These are phyloP conservation scores for Zalaria sp. DNA, from an alignment of 2,329 filamentous ascomycete genomes.

Conservation along the genomic window DNA sequence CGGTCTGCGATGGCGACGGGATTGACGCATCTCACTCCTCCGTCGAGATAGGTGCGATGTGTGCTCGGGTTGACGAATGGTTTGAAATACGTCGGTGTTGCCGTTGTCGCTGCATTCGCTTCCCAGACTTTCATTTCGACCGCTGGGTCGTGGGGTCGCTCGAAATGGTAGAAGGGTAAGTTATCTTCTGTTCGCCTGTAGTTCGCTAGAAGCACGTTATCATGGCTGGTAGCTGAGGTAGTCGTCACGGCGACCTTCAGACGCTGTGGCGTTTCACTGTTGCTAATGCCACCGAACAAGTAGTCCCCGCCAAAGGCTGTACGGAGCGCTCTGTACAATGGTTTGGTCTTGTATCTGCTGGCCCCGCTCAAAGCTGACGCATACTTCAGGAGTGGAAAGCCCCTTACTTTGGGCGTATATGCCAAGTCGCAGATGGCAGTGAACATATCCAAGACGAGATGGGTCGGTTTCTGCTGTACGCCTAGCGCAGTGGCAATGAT, in stretches of 20 bases:
- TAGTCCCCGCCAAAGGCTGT: conserved; percentile 22
- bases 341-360: conserved; percentile 19
- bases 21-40: conserved; percentile 36
- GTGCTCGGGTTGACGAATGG: conserved; percentile 35
- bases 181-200: conserved; percentile 25
- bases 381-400: conserved; percentile 21
- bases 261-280: conserved; percentile 3
- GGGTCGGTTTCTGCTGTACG: conserved; percentile 22
- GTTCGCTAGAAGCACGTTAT: conserved; percentile 29
- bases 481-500: conserved; percentile 29
- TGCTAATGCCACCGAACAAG: conserved; percentile 21
- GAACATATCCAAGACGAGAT: conserved; percentile 26
- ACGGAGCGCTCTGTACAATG: conserved; percentile 21
- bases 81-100: conserved; percentile 37
- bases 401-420: conserved; percentile 25
- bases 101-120: conserved; percentile 36
- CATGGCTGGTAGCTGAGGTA: conserved; percentile 23
- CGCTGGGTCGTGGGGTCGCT: conserved; percentile 22
- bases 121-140: conserved; percentile 36
- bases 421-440: conserved; percentile 24
- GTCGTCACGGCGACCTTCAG: conserved; percentile 30
- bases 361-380: conserved; percentile 11
- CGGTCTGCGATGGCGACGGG: conserved; percentile 36
- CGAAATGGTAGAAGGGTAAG: conserved; percentile 22
- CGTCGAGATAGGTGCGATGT: conserved; percentile 34